A percentile compares a stretch with the other conserved stretches of the same genome.
These are phyloP conservation scores for Aureobasidium sp. DNA, from an alignment of 2,329 filamentous ascomycete genomes.

Conservation along the genomic window DNA sequence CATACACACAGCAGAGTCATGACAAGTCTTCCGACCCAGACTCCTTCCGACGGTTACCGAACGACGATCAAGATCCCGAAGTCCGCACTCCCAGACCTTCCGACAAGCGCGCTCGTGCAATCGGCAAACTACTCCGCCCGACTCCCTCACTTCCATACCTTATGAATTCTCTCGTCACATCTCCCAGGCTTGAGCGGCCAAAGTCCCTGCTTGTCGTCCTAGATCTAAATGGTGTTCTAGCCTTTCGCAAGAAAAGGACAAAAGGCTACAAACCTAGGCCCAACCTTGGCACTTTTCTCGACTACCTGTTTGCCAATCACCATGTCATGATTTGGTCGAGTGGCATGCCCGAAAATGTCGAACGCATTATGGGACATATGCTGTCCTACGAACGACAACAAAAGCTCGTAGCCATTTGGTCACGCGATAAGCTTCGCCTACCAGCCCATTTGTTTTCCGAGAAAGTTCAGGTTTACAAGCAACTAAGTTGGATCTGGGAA, in stretches of 20 bases:
- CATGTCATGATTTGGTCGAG: slow-evolving; percentile 87
- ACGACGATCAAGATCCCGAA: background rate
- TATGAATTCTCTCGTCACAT: background rate
- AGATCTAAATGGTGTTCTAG: slow-evolving; percentile 87
- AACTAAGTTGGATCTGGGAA: slow-evolving; percentile 66
- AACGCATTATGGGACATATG: slow-evolving; percentile 58
- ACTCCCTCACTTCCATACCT: background rate
- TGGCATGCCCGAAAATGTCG: slow-evolving; percentile 66
- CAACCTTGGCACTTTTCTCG: slow-evolving; percentile 60
- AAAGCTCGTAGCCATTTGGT: slow-evolving; percentile 65
- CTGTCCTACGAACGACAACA: slow-evolving; percentile 48
- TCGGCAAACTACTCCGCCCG: background rate
- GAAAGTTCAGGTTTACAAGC: slow-evolving; percentile 86
- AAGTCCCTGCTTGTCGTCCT: slow-evolving; percentile 66
- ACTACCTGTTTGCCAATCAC: slow-evolving; percentile 68
- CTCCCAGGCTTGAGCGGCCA: slow-evolving; percentile 16
- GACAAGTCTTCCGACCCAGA: background rate
- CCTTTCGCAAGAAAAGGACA: slow-evolving; percentile 53
- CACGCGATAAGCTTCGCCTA: slow-evolving; percentile 68
- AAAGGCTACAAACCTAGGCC: slow-evolving; percentile 50
- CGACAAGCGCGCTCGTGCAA: background rate
- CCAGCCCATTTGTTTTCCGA: slow-evolving; percentile 54
- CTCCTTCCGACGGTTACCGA: background rate
- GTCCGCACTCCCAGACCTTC: background rate
- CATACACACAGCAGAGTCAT: background rate